Conservation (phyloP, 1,284 basidiomycete genomes). For the Laetiporus sulphureus region DNA sequence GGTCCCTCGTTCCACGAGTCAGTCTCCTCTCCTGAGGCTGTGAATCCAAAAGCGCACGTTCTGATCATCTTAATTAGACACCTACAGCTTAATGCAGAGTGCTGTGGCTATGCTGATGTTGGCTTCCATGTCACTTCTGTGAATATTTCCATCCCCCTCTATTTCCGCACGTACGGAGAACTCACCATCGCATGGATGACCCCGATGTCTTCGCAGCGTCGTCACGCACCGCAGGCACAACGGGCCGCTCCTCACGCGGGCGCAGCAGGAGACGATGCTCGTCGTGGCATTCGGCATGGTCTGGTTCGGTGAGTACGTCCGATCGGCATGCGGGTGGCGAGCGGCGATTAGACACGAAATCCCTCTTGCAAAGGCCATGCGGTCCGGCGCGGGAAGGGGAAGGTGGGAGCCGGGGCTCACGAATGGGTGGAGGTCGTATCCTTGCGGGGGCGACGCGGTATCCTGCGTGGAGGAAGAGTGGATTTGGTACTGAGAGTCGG, state of each 20-base stretch:
- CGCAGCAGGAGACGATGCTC: constrained; percentile 65
- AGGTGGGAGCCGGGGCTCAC: constrained; percentile 25
- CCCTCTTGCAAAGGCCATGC: constrained; percentile 8
- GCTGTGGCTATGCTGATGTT: constrained; percentile 62
- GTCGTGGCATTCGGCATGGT: constrained; percentile 63
- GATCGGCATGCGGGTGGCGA: too few species aligned
- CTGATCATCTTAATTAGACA: too few species aligned
- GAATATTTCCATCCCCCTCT: constrained; percentile 22
- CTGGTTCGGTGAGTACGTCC: constrained; percentile 54
- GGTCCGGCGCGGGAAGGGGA: constrained; percentile 3
- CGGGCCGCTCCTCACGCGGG: constrained; percentile 50
- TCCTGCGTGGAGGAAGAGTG: constrained; percentile 73
- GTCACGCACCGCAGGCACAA: constrained; percentile 57
- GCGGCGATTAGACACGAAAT: too few species aligned
- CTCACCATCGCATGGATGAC: constrained; percentile 5
- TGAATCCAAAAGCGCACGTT: neutral
- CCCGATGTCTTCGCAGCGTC: constrained; percentile 33
- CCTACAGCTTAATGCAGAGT: constrained; percentile 65
- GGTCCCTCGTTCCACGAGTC: constrained; percentile 17
- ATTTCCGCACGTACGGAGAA: neutral
- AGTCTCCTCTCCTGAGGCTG: constrained; percentile 5
- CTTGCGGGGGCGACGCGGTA: constrained; percentile 50
- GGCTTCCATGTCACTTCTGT: constrained; percentile 57
- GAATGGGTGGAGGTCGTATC: constrained; percentile 35
- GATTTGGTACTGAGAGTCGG: constrained; percentile 41